Evolutionary conservation across 2,329 filamentous ascomycete species (phyloP).

Genomic region (Fusarium sp.): DNA sequence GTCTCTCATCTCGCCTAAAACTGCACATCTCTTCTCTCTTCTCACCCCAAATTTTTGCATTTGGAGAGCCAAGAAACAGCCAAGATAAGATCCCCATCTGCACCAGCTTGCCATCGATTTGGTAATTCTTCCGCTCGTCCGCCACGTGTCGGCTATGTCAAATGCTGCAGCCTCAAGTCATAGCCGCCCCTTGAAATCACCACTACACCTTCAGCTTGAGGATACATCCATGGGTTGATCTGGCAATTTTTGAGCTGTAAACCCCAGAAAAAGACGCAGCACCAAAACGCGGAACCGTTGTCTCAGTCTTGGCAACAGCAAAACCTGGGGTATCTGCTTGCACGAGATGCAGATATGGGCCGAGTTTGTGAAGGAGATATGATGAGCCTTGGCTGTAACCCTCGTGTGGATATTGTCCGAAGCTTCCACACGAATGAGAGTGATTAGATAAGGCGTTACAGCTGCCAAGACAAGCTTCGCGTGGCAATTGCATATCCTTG

Average conservation of each 20-base stretch:
- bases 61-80: conserved; percentile 1
- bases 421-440: background rate
- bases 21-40: background rate
- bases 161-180: background rate
- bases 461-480: conserved; percentile 12
- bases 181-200: conserved; percentile 6
- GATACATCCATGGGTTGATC: background rate
- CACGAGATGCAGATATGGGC: background rate
- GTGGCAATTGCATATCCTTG: conserved; percentile 19
- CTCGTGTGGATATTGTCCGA: background rate
- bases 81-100: background rate
- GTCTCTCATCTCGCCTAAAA: background rate
- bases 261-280: background rate
- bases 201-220: background rate
- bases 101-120: background rate
- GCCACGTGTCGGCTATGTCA: conserved; percentile 6
- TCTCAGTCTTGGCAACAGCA: conserved; percentile 3
- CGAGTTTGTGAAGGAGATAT: background rate
- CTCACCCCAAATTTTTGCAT: background rate
- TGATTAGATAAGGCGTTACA: background rate
- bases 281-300: background rate
- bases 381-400: background rate
- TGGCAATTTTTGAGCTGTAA: background rate
- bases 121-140: conserved; percentile 16
- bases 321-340: background rate